Base-by-base conservation (phyloP, 345 rosid species). In the Gossypium stocksii region DNA sequence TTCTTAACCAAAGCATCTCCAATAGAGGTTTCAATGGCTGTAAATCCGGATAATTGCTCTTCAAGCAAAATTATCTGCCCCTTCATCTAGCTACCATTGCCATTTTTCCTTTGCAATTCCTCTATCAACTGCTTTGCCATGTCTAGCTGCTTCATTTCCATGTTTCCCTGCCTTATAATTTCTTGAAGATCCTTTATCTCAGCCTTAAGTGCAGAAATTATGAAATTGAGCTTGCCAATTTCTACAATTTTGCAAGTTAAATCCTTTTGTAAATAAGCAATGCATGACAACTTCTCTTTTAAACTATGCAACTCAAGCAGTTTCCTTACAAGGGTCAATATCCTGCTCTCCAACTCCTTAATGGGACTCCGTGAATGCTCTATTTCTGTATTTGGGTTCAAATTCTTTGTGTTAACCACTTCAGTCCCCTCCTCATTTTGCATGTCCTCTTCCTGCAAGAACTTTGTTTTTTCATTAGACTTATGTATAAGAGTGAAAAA, bases 161-260 rank as follows among this genome's bases (percentile, higher is more conserved):
- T 9, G 16, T 16, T 9, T 54, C 73, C 78, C 62, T 82, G 76
- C 22, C 59, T 67, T 7, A 25, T 70, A 13, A 77, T 80, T 65
- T 70, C 78, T 69, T 75, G 23, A 23, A 82, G 75, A 41, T 63
- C 70, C 63, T 57, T 72, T 45, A 54, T 73, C 72, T 84, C 79
- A 61, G 51, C 76, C 63, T 22, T 27, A 15, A 84, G 63, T 10
- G 76, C 66, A 71, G 34, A 13, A 0, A 78, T n/a, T 3, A 70
- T 38, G 38, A 45, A 14, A 20, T 71, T 61, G 7, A 86, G 85
- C 74, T n/a, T 60, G 20, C 68, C 63, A 11, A 57, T 73, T 64
- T 76, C 82, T 3, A 34, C 34, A 69, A 25, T 80, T 64, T 78
- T 84, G 29, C 66, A 78, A 56, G 58, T 57, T 2, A 80, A 48